phyloP scores from a whole-genome alignment of 2,329 filamentous ascomycete species.

The Aspergillus neoniger region DNA sequence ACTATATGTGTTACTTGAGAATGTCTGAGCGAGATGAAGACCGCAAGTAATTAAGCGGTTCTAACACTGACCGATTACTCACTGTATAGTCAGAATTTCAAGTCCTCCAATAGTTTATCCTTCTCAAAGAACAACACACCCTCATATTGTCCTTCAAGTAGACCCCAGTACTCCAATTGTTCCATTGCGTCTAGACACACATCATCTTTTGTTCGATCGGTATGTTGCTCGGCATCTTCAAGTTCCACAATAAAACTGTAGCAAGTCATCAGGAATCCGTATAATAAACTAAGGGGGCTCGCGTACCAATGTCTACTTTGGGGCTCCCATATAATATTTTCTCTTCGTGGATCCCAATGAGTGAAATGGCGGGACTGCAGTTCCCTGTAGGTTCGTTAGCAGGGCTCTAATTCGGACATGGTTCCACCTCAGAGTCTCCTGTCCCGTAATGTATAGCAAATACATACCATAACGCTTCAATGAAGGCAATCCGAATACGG shows the following conservation, averaged over 20 bases:
- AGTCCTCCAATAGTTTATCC: not conserved
- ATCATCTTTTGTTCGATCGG: not conserved
- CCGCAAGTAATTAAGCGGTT: too few relatives aligned
- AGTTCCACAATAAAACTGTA: not conserved
- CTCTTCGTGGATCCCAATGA: not conserved
- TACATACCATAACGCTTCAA: not conserved
- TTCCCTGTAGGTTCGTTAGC: not conserved
- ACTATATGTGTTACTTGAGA: too few relatives aligned
- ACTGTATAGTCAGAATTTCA: not conserved
- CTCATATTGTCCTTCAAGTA: not conserved
- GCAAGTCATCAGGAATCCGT: too few relatives aligned
- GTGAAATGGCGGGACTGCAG: not conserved
- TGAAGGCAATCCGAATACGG: not conserved
- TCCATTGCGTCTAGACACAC: not conserved
- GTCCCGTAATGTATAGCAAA: too few relatives aligned
- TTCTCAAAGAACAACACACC: not conserved
- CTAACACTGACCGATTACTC: not conserved
- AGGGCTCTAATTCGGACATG: not conserved
- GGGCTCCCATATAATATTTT: not conserved
- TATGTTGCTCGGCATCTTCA: not conserved
- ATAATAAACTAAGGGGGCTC: too few relatives aligned
- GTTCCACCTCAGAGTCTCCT: not conserved
- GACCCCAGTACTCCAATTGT: not conserved
- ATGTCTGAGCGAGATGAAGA: too few relatives aligned
- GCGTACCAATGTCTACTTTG: not conserved